phyloP scores from a whole-genome alignment of 2,329 filamentous ascomycete species.

The Sporothrix brasiliensis region DNA sequence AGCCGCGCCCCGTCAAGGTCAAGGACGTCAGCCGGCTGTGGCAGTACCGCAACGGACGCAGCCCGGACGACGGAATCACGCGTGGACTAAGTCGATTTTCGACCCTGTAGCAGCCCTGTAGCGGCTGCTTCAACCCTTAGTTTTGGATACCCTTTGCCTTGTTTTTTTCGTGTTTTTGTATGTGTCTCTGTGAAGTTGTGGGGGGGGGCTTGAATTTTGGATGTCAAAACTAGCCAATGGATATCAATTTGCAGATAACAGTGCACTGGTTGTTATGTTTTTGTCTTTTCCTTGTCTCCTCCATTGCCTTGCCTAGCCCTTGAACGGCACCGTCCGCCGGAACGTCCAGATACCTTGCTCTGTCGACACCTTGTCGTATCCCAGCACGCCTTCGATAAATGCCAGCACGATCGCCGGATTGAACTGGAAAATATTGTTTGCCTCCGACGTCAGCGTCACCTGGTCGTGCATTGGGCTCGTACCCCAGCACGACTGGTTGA shows the following conservation, averaged over 20 bases:
- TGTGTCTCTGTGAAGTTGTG: background rate
- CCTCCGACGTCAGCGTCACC: constrained; percentile 46
- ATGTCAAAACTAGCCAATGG: background rate
- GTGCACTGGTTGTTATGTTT: background rate
- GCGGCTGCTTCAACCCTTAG: background rate
- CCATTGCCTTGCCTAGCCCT: background rate
- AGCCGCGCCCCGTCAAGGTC: constrained; percentile 51
- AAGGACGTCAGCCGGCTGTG: constrained; percentile 65
- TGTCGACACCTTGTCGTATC: constrained; percentile 45
- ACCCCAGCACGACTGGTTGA: constrained; percentile 52
- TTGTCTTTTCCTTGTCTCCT: background rate
- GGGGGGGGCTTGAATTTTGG: background rate
- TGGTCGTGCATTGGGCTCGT: constrained; percentile 51
- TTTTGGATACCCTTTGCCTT: constrained; percentile 16
- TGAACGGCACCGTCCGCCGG: constrained; percentile 31
- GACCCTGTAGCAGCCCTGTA: constrained; percentile 26
- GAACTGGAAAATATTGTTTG: constrained; percentile 43
- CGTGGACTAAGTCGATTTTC: background rate
- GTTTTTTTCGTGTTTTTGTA: too few species aligned
- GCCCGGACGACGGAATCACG: constrained; percentile 48
- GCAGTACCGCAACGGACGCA: constrained; percentile 63
- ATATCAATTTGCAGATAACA: background rate
- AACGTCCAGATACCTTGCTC: constrained; percentile 34
- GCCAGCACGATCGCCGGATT: constrained; percentile 51
- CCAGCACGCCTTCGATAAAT: constrained; percentile 53